Conservation (phyloP, 2,329 filamentous ascomycete species). For the Colletotrichum theobromicola region DNA sequence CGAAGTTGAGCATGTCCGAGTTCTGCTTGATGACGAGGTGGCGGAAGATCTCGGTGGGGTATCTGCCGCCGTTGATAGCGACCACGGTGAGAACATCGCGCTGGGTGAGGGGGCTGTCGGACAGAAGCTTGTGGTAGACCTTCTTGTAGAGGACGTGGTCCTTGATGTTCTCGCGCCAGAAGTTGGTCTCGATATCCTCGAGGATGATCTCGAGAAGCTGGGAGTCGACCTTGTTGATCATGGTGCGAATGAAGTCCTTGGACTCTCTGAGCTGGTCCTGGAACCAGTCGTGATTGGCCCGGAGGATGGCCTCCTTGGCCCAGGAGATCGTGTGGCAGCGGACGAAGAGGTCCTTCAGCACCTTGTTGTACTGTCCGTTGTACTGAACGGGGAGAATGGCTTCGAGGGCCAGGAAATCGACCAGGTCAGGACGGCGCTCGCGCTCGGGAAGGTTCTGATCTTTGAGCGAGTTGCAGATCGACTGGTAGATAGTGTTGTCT, state of each 20-base stretch:
- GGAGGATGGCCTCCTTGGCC: constrained; percentile 8
- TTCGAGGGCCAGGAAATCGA: constrained; percentile 20
- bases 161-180: constrained; percentile 1
- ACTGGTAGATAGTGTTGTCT: constrained; percentile 18
- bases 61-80: constrained; percentile 12
- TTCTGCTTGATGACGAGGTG: constrained; percentile 16
- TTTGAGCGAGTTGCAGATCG: constrained; percentile 17
- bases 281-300: constrained; percentile 19
- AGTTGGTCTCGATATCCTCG: constrained; percentile 14
- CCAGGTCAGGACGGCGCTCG: constrained; percentile 17
- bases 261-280: background rate
- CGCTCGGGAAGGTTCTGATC: constrained; percentile 15
- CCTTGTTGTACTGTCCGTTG: constrained; percentile 17
- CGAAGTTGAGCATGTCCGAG: constrained; percentile 1
- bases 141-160: background rate
- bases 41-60: constrained; percentile 6
- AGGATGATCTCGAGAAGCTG: constrained; percentile 21
- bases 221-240: background rate
- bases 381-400: constrained; percentile 20
- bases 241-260: background rate
- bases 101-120: background rate
- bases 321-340: constrained; percentile 9
- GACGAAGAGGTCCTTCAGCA: constrained; percentile 10
- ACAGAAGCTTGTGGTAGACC: background rate
- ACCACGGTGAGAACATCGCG: constrained; percentile 17